phyloP scores from a whole-genome alignment of 2,329 filamentous ascomycete species.

The Aspergillus sp. region DNA sequence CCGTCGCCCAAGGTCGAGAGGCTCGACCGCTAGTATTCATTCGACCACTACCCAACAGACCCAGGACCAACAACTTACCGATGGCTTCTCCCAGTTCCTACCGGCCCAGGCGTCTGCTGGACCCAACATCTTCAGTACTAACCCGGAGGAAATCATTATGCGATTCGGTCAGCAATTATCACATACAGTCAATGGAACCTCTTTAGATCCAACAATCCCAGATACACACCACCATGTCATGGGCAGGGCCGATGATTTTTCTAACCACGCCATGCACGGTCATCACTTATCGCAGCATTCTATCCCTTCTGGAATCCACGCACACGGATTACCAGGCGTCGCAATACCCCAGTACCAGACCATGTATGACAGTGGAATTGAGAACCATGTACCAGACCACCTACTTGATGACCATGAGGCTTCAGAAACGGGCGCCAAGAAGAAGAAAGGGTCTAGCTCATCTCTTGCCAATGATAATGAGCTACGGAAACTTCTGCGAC shows the following conservation, averaged over 20 bases:
- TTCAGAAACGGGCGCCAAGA: constrained; percentile 48
- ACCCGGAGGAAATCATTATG: constrained; percentile 52
- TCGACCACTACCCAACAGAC: constrained; percentile 52
- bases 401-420: constrained; percentile 47
- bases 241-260: constrained; percentile 45
- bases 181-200: constrained; percentile 41
- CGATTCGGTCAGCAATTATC: constrained; percentile 49
- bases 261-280: constrained; percentile 38
- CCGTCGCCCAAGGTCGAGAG: constrained; percentile 50
- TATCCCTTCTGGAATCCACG: constrained; percentile 40
- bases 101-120: constrained; percentile 38
- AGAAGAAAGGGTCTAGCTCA: constrained; percentile 53
- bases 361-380: constrained; percentile 48
- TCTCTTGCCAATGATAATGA: constrained; percentile 56
- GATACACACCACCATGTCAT: constrained; percentile 41
- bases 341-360: constrained; percentile 43
- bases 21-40: constrained; percentile 53
- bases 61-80: constrained; percentile 46
- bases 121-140: constrained; percentile 43
- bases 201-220: constrained; percentile 44
- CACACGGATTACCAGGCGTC: constrained; percentile 37
- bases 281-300: constrained; percentile 43
- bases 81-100: constrained; percentile 46
- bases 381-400: constrained; percentile 48
- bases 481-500: constrained; percentile 50